These are phyloP conservation scores for Hypomyces perniciosus DNA, from an alignment of 2,329 filamentous ascomycete genomes.

Conservation along the genomic window DNA sequence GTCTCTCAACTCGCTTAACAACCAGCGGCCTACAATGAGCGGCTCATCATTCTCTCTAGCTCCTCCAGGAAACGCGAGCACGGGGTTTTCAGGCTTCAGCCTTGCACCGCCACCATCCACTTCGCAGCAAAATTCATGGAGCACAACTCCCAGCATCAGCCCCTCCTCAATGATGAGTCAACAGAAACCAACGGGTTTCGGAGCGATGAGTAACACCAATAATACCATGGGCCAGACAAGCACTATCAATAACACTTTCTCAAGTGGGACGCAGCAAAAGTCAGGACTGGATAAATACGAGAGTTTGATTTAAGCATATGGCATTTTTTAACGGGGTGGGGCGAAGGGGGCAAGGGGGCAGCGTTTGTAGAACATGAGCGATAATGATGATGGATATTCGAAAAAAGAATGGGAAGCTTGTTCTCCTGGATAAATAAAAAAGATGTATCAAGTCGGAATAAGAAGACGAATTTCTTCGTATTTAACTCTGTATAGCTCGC, in stretches of 20 bases:
- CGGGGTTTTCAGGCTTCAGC: constrained; percentile 37
- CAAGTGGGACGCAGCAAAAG: constrained; percentile 28
- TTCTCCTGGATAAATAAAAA: neutral
- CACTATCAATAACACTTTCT: constrained; percentile 20
- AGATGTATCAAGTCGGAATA: neutral
- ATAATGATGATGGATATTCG: neutral
- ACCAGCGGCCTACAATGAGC: constrained; percentile 33
- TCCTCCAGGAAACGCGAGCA: constrained; percentile 41
- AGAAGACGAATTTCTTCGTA: too few species aligned
- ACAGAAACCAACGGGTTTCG: constrained; percentile 12
- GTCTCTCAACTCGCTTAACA: constrained; percentile 30
- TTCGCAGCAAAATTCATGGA: constrained; percentile 17
- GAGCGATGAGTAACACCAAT: constrained; percentile 20
- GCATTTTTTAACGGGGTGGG: constrained; percentile 9
- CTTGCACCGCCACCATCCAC: constrained; percentile 40
- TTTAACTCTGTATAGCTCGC: too few species aligned
- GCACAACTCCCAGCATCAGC: constrained; percentile 8
- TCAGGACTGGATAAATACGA: constrained; percentile 62
- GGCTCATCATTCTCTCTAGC: constrained; percentile 52
- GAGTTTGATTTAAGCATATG: constrained; percentile 51
- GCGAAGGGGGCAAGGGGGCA: neutral
- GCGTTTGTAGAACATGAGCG: neutral
- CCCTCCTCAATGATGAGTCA: neutral
- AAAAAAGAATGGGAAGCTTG: neutral
- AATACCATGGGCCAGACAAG: constrained; percentile 9